Percentiles rank a stretch among this genome's conserved stretches.
Evolutionary conservation across 129 eudicot genomes (phyloP).

Genomic region (Calendula officinalis): DNA sequence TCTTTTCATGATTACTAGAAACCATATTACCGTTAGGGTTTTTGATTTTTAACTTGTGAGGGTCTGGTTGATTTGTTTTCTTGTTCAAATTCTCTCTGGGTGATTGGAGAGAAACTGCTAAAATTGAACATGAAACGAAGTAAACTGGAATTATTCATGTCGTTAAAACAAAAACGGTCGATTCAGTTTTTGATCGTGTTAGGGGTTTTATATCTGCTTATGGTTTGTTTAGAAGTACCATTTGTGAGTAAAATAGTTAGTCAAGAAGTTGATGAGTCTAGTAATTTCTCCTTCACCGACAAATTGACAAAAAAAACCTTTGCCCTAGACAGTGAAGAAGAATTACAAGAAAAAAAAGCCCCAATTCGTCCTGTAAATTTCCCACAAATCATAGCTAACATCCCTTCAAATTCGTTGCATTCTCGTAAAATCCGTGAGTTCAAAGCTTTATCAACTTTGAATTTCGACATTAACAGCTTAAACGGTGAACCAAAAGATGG

Average conservation of each 20-base stretch:
- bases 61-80: background rate
- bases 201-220: constrained; percentile 55
- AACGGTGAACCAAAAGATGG: constrained; percentile 49
- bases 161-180: constrained; percentile 57
- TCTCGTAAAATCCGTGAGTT: constrained; percentile 35
- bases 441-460: constrained; percentile 52
- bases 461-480: constrained; percentile 49
- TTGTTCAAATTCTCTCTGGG: constrained; percentile 4
- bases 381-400: constrained; percentile 36
- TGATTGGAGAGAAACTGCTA: background rate
- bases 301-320: constrained; percentile 30
- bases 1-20: constrained; percentile 25
- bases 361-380: constrained; percentile 63
- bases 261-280: constrained; percentile 33
- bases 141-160: constrained; percentile 47
- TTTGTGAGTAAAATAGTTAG: constrained; percentile 55
- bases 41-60: constrained; percentile 11
- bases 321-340: constrained; percentile 53
- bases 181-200: constrained; percentile 46
- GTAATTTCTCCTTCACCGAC: constrained; percentile 31
- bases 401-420: constrained; percentile 32
- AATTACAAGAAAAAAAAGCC: constrained; percentile 53
- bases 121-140: constrained; percentile 41
- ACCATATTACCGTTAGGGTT: constrained; percentile 23
- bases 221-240: constrained; percentile 69